phyloP scores from a whole-genome alignment of 139 green algal genomes.

The Nannochloris sp. region DNA sequence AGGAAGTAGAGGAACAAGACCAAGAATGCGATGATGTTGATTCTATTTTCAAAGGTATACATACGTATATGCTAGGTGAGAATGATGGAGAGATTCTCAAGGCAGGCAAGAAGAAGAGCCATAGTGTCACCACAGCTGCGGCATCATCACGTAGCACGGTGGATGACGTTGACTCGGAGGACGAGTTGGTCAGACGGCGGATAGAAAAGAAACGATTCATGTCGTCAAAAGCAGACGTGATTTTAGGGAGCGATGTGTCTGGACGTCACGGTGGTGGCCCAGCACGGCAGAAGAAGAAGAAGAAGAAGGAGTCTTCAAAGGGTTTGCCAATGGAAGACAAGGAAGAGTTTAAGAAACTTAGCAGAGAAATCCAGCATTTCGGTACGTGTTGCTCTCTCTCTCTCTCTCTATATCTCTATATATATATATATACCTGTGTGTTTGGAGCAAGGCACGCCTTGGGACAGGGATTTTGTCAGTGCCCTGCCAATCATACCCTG shows the following conservation, averaged over 20 bases:
- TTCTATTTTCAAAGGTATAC: conserved; percentile 13
- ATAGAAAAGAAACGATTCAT: conserved; percentile 51
- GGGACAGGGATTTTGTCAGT: not conserved
- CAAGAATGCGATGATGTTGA: conserved; percentile 3
- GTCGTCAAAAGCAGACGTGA: conserved; percentile 34
- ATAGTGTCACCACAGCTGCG: not conserved
- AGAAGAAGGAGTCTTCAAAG: not conserved
- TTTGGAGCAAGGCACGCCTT: not conserved
- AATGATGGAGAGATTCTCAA: not conserved
- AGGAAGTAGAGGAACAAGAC: not conserved
- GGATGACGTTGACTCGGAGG: not conserved
- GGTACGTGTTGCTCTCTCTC: not conserved
- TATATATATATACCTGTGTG: not conserved
- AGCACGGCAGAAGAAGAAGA: not conserved
- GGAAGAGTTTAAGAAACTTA: conserved; percentile 8
- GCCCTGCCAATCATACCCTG: not conserved
- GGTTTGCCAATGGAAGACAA: not conserved
- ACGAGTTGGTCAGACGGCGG: not conserved
- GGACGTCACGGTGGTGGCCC: not conserved
- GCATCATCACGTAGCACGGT: too few species aligned
- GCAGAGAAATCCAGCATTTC: not conserved
- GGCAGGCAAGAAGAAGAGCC: not conserved
- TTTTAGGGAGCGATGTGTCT: not conserved
- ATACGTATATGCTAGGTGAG: too few species aligned
- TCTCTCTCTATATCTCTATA: too few species aligned